Percentiles rank a stretch among this genome's conserved stretches.
These are phyloP conservation scores for thale cress (Arabidopsis thaliana) DNA, from an alignment of 345 rosid genomes.

Conservation along the genomic window DNA sequence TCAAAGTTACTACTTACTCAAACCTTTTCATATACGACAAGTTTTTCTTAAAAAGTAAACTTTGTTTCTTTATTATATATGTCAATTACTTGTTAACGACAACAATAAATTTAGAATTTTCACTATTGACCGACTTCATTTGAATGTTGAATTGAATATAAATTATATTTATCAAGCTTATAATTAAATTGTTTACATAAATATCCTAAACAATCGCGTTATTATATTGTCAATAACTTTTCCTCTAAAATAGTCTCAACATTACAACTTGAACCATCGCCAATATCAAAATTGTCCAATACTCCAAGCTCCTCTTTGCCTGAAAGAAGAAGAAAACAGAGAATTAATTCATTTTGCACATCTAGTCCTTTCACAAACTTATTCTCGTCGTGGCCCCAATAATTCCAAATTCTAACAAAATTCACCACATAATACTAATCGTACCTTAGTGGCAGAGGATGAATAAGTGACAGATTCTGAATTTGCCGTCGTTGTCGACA, in stretches of 20 bases:
- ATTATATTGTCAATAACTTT: constrained; percentile 16
- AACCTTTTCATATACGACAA: constrained; percentile 24
- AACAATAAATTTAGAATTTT: neutral
- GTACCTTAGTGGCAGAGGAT: constrained; percentile 83
- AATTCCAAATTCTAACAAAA: neutral
- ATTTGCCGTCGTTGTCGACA: constrained; percentile 54
- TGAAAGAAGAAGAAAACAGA: constrained; percentile 42
- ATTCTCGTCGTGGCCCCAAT: neutral
- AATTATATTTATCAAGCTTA: constrained; percentile 16
- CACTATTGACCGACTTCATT: constrained; percentile 2
- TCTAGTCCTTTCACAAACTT: constrained; percentile 2
- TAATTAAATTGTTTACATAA: constrained; percentile 32
- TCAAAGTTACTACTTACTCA: constrained; percentile 32
- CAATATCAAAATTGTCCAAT: constrained; percentile 74
- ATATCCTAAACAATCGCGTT: constrained; percentile 38
- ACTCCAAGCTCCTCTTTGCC: constrained; percentile 72
- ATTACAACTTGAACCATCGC: constrained; percentile 63
- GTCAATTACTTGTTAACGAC: constrained; percentile 6
- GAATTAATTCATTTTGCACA: constrained; percentile 13
- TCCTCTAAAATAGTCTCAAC: constrained; percentile 54
- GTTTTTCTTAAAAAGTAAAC: constrained; percentile 15
- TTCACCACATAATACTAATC: neutral
- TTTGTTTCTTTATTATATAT: neutral
- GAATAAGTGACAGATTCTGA: constrained; percentile 59
- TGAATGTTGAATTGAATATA: constrained; percentile 18